Evolutionary conservation across 129 eudicot genomes (phyloP), one percentile per base, ranked within the genome.

Genomic region (Flaveria linearis): DNA sequence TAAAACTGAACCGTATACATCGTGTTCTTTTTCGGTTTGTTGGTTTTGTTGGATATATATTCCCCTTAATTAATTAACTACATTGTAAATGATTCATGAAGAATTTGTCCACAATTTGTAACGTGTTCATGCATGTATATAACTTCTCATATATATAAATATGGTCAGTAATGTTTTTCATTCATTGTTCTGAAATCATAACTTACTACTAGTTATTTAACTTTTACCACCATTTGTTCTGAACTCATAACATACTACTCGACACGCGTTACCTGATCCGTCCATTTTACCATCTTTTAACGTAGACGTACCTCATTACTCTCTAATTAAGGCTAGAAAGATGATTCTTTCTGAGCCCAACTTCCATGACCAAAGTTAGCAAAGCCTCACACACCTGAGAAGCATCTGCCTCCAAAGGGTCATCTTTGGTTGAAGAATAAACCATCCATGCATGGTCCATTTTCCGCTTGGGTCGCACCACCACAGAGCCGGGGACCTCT

Each of bases 381-480:
- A 94, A 85, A 46, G 97, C 98, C 73, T 94, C 98, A 80, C 98
- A 94, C 15, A 94, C 93, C 69, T 88, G 92, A 55, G 99, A 83
- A 46, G 99, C 93, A 83, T 91, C 85, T 0, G 90, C 88, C 46
- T 95, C 97, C 9, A 73, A 68, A 3, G 93, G 84, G 75, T 94
- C 92, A 68, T 94, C 97, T n/a, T 86, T 94, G 33, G 84, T 70
- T 0, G 96, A 80, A 14, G 98, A 94, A 67, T 91, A 95, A 12
- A 91, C 99, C 97, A 95, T 95, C 99, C 99, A 95, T 3, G 94
- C 97, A 52, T 95, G 99, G 67, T 95, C 99, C 69, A 95, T 28
- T 49, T 91, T 95, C 10, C 97, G 88, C 51, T 75, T 80, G 0
- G 97, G 99, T n/a, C 92, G 82, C 6, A 94, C 99, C 70, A 95